These are phyloP conservation scores for Cadophora gregata DNA, from an alignment of 2,329 filamentous ascomycete genomes.

Conservation along the genomic window DNA sequence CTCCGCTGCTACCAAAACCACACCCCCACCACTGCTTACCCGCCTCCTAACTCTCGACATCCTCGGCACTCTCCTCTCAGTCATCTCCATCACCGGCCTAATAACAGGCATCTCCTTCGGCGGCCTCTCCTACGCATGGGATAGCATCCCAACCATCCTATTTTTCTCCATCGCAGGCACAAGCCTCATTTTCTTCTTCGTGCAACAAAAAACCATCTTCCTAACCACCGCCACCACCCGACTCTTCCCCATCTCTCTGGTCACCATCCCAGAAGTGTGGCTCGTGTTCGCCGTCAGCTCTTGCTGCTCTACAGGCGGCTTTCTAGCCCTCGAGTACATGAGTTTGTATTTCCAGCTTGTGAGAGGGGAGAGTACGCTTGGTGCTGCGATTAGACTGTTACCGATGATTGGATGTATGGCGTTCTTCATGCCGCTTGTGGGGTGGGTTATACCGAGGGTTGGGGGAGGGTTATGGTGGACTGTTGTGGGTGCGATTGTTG, in stretches of 20 bases:
- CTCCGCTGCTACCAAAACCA: too few relatives aligned
- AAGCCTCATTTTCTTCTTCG: neutral
- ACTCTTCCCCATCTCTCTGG: neutral
- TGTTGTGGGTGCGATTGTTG: neutral
- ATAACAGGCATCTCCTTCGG: constrained; percentile 3
- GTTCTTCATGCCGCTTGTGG: neutral
- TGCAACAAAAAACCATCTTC: neutral
- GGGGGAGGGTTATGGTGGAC: neutral
- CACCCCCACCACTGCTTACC: neutral
- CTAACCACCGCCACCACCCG: neutral
- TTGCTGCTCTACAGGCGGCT: neutral
- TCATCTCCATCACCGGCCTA: neutral
- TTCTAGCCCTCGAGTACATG: neutral
- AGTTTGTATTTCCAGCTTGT: constrained; percentile 7
- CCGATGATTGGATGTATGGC: constrained; percentile 9
- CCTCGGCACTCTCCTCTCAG: neutral
- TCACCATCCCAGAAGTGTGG: neutral
- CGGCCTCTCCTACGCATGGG: neutral
- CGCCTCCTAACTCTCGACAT: neutral
- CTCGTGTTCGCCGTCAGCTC: neutral
- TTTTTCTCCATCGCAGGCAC: neutral
- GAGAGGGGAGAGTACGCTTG: neutral
- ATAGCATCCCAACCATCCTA: neutral
- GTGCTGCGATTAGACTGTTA: neutral
- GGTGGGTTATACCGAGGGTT: neutral